These are phyloP conservation scores for Psidium guajava DNA, from an alignment of 345 rosid genomes.

Conservation along the genomic window DNA sequence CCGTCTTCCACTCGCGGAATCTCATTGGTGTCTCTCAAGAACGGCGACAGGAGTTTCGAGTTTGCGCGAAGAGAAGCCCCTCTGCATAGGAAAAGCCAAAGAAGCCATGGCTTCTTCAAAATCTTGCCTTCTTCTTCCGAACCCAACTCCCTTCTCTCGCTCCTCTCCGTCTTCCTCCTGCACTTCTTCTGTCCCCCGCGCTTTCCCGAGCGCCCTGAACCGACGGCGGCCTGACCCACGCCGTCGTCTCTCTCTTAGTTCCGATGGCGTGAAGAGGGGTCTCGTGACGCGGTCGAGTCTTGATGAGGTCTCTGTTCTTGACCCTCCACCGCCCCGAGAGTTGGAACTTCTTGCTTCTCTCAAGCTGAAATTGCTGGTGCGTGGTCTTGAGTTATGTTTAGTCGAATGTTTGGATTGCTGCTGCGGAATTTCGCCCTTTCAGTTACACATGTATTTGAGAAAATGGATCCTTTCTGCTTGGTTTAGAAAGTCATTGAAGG, in stretches of 20 bases:
- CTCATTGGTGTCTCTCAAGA: background rate
- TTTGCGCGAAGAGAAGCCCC: background rate
- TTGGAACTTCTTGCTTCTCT: background rate
- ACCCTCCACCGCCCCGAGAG: background rate
- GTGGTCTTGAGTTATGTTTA: background rate
- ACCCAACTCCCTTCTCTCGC: background rate
- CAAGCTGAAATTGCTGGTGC: conserved; percentile 2
- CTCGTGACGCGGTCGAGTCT: conserved; percentile 2
- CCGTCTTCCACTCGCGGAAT: background rate
- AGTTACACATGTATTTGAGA: too few relatives aligned
- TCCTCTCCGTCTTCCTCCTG: background rate
- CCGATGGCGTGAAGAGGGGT: background rate
- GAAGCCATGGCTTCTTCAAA: background rate
- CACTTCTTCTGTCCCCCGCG: background rate
- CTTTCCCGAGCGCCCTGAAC: background rate
- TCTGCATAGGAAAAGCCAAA: background rate
- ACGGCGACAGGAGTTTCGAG: background rate
- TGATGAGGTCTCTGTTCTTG: conserved; percentile 8
- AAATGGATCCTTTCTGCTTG: background rate
- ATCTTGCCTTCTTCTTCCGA: background rate
- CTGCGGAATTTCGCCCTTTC: background rate
- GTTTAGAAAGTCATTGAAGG: background rate
- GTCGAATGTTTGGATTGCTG: background rate
- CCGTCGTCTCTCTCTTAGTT: background rate
- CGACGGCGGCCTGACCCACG: background rate